Conservation (phyloP, 176 grass and related monocot species). For the Avena atlantica region DNA sequence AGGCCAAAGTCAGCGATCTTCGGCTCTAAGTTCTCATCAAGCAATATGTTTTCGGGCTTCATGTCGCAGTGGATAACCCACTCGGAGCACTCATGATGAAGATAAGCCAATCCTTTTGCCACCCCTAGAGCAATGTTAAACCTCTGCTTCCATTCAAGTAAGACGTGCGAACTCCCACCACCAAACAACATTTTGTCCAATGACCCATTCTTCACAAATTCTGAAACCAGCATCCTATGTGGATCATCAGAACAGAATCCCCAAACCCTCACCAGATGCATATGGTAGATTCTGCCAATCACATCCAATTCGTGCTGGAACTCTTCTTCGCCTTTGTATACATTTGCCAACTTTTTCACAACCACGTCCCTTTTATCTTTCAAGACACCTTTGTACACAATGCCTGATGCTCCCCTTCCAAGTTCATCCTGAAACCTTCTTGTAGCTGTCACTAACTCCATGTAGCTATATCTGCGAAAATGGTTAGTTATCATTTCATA, state of each 20-base stretch:
- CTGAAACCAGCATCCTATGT: slow-evolving; percentile 2
- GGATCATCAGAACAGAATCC: slow-evolving; percentile 28
- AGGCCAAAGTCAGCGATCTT: slow-evolving; percentile 14
- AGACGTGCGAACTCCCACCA: background rate
- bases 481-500: slow-evolving; percentile 25
- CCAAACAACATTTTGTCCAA: slow-evolving; percentile 7
- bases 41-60: background rate
- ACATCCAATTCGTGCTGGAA: slow-evolving; percentile 27
- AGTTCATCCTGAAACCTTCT: slow-evolving; percentile 8
- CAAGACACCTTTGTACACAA: slow-evolving; percentile 20
- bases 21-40: background rate
- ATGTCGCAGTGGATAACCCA: slow-evolving; percentile 6
- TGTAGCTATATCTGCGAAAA: slow-evolving; percentile 20
- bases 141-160: slow-evolving; percentile 21
- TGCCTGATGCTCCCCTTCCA: slow-evolving; percentile 8
- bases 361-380: slow-evolving; percentile 5
- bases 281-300: slow-evolving; percentile 13
- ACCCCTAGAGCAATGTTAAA: slow-evolving; percentile 18
- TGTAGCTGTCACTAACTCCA: background rate
- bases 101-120: slow-evolving; percentile 25
- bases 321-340: slow-evolving; percentile 25
- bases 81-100: slow-evolving; percentile 13
- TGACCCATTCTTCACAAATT: slow-evolving; percentile 13
- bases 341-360: slow-evolving; percentile 11
- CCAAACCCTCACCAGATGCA: slow-evolving; percentile 27